Base-by-base conservation (phyloP, 345 rosid species). In the Arabidopsis arenosa region DNA sequence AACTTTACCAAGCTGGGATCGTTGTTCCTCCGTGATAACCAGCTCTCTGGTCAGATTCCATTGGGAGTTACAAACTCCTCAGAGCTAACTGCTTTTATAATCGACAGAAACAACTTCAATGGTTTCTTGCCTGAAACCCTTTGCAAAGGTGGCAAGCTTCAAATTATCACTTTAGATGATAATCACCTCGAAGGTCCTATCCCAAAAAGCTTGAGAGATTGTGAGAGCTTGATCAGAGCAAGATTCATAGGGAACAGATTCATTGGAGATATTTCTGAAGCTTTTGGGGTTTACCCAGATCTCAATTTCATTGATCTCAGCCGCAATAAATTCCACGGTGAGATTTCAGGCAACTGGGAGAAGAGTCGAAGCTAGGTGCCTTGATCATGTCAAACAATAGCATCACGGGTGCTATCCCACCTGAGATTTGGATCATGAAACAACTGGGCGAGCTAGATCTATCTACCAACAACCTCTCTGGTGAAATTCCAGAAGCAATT, bases 61-160 rank as follows among this genome's bases (percentile, higher is more conserved):
- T 68, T 17, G 36, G 75, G 73, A 55, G 73, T 79, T 7, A 76
- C 81, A 45, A 75, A 70, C 59, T 73, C 76, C 60, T 71, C 58
- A 15, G 49, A 66, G 44, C 43, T 82, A 39, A 6, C 18, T 2
- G 21, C 21, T 18, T 18, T 18, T 18, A 18, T 18, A 18, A 18
- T 18, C 21, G 21, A 18, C 21, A 18, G 21, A 18, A 66, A 59
- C 45, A 30, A 51, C 56, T 72, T 79, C 23, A 67, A 28, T 1
- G 80, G 83, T 44, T 53, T 71, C 62, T 77, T 84, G 61, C 85
- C 87, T 39, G 72, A 75, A 26, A 55, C 79, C 53, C 59, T 80
- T 26, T 79, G 85, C 36, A 66, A 35, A 54, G 81, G 84, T 14
- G 72, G 81, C 10, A 79, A 75, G 33, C 81, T 84, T 28, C 3